Evolutionary conservation across 2,329 filamentous ascomycete species (phyloP).

Genomic region (Metarhizium rileyi): DNA sequence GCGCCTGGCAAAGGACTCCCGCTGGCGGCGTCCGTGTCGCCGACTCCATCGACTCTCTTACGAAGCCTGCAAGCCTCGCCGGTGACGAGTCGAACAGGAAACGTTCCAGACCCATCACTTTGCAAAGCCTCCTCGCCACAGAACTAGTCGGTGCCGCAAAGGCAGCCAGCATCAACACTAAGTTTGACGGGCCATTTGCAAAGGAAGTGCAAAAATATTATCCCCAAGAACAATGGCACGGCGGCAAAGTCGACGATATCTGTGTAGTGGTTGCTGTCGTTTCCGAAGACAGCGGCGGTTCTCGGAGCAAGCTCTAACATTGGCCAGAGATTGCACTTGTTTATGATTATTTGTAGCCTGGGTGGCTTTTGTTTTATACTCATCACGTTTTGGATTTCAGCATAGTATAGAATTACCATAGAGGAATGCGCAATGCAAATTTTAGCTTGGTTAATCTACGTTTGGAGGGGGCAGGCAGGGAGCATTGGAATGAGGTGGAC

Average conservation of each 20-base stretch:
- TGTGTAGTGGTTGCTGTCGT: conserved; percentile 75
- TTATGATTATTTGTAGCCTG: conserved; percentile 3
- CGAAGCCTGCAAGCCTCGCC: conserved; percentile 18
- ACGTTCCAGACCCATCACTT: conserved; percentile 31
- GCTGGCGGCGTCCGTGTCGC: conserved; percentile 53
- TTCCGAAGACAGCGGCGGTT: conserved; percentile 43
- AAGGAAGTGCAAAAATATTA: conserved; percentile 87
- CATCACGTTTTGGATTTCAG: conserved; percentile 6
- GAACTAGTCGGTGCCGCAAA: conserved; percentile 78
- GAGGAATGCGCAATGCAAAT: conserved; percentile 7
- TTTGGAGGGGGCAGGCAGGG: background rate
- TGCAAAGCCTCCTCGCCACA: conserved; percentile 71
- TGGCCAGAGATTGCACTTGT: background rate
- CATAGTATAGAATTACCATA: conserved; percentile 6
- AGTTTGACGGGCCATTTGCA: conserved; percentile 83
- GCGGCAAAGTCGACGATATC: conserved; percentile 94
- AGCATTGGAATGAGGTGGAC: background rate
- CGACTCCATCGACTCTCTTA: conserved; percentile 43
- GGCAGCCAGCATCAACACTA: conserved; percentile 68
- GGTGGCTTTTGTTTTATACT: conserved; percentile 3
- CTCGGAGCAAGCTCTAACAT: conserved; percentile 25
- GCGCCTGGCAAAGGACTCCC: conserved; percentile 61
- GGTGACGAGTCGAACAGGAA: conserved; percentile 11
- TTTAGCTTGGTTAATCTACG: background rate
- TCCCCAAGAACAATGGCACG: conserved; percentile 76